Base-by-base conservation (phyloP, 345 rosid genomes). In the Mallotus nudiflorus region DNA sequence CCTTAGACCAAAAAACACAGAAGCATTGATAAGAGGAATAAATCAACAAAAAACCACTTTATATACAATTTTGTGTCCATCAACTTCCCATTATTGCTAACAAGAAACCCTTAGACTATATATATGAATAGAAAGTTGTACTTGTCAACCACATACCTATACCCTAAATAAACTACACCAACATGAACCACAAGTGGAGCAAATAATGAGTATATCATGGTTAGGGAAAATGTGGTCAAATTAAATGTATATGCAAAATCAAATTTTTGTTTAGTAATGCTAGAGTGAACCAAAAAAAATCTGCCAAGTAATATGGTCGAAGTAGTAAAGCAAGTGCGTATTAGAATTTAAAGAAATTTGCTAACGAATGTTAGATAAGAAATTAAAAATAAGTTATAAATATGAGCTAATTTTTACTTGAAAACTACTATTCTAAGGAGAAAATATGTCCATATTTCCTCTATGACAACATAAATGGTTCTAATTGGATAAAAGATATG, bases 201-300 rank as follows among this genome's bases (percentile, higher is more conserved):
- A 59, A 90, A 95, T 9, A 94, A 86, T 24, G 96, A 90, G 83
- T 95, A 90, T 78, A 92, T 92, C 93, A 95, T 69, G 4, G 99
- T 95, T 68, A 95, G 81, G 48, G 98, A 90, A 64, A 90, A 95
- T 69, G 92, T 90, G 66, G 99, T 95, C 83, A 92, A 80, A 76
- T 95, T 95, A 75, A 92, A 95, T 33, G 94, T 98, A 27, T 92
- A 92, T 0, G 94, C 98, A 84, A 95, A 95, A 83, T 95, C 99
- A 66, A 95, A 92, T 58, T 82, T 90, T 81, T 92, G 97, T 77
- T 95, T 95, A 0, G 99, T 97, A 68, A 90, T 87, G 15, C 93
- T 96, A 19, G 97, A 90, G 70, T n/a, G n/a, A n/a, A n/a, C n/a
- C n/a, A n/a, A n/a, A n/a, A n/a, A n/a, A n/a, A n/a, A n/a, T n/a